Percentiles rank a stretch among this genome's conserved stretches.
Evolutionary conservation across 2,329 filamentous ascomycete genomes (phyloP).

Genomic region (Phoma herbarum): DNA sequence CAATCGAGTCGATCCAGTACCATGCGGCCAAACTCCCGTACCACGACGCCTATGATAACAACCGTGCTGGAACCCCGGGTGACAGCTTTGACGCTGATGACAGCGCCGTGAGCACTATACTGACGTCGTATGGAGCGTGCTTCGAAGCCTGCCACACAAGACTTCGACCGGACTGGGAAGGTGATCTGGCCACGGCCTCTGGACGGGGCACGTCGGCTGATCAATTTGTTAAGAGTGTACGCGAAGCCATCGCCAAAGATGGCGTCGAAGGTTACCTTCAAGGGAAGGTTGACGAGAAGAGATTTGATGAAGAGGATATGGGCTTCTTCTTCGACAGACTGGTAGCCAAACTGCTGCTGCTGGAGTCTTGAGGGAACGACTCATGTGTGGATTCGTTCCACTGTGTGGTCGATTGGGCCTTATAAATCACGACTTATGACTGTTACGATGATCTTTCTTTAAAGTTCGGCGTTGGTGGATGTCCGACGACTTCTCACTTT

Average conservation of each 20-base stretch:
- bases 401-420: not conserved
- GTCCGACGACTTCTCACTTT: not conserved
- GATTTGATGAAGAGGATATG: slow-evolving; percentile 41
- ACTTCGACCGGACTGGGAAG: slow-evolving; percentile 41
- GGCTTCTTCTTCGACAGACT: slow-evolving; percentile 51
- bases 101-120: slow-evolving; percentile 38
- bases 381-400: too few species aligned
- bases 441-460: slow-evolving; percentile 3
- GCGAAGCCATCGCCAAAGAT: slow-evolving; percentile 34
- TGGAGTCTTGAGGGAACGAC: not conserved
- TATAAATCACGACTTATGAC: not conserved
- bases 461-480: slow-evolving; percentile 7
- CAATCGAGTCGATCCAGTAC: slow-evolving; percentile 51
- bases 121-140: slow-evolving; percentile 47
- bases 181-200: slow-evolving; percentile 27
- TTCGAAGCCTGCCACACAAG: slow-evolving; percentile 46
- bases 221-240: slow-evolving; percentile 42
- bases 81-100: slow-evolving; percentile 32
- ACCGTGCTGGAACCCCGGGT: not conserved
- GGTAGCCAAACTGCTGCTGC: slow-evolving; percentile 45
- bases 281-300: slow-evolving; percentile 30
- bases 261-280: slow-evolving; percentile 34
- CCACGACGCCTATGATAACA: slow-evolving; percentile 32
- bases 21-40: slow-evolving; percentile 49
- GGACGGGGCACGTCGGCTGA: slow-evolving; percentile 26